These are phyloP conservation scores for Erucastrum elatum DNA, from an alignment of 345 rosid species.

Conservation along the genomic window DNA sequence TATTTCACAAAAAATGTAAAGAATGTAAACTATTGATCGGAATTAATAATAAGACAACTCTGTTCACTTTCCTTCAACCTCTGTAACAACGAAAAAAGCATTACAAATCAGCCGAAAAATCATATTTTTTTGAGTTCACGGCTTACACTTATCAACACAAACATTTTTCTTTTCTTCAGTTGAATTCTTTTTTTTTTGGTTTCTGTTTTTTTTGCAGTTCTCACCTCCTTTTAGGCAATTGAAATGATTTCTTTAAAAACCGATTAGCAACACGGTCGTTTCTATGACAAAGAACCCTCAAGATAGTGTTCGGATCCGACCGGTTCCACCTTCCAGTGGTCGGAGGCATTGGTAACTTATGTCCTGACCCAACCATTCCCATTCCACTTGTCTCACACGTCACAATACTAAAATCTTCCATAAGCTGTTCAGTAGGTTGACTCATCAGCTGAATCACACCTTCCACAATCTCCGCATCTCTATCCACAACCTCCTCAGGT, in stretches of 20 bases:
- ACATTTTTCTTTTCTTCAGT: neutral
- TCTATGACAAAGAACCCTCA: constrained; percentile 78
- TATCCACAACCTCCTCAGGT: constrained; percentile 58
- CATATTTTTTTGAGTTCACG: neutral
- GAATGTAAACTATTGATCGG: neutral
- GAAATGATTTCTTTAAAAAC: constrained; percentile 71
- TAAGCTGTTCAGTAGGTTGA: constrained; percentile 66
- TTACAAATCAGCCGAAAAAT: neutral
- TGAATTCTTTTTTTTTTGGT: neutral
- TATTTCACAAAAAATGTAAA: neutral
- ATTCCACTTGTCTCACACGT: constrained; percentile 59
- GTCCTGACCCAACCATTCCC: constrained; percentile 48
- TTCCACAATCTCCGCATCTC: constrained; percentile 72
- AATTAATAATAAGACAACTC: neutral
- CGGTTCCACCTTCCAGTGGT: constrained; percentile 77
- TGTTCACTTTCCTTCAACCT: neutral
- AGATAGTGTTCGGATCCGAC: constrained; percentile 78
- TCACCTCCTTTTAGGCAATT: constrained; percentile 58
- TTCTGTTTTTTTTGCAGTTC: neutral
- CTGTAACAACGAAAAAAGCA: neutral
- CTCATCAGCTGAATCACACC: constrained; percentile 76
- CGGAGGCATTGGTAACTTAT: constrained; percentile 76
- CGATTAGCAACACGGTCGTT: constrained; percentile 65
- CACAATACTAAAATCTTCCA: constrained; percentile 73
- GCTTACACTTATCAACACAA: neutral